Base-by-base conservation (phyloP, 176 grass and related monocot species). In the Hyparrhenia diplandra region DNA sequence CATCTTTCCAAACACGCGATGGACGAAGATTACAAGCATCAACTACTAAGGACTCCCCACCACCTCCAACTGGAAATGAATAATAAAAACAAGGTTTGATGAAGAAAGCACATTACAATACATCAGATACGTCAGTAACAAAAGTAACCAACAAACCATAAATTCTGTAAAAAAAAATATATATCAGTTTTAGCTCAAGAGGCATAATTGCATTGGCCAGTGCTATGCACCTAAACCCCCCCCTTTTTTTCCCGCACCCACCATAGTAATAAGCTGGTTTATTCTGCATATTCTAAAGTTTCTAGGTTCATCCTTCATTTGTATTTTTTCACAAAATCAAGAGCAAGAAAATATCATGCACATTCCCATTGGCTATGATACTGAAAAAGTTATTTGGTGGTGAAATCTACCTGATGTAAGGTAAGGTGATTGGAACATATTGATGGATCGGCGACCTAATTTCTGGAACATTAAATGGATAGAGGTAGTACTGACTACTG, bases 1-100 rank as follows among this genome's bases (percentile, higher is more conserved):
- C 89, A 90, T 96, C 93, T 34, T 99, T 84, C 97, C 97, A 99
- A 82, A 94, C 64, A 83, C 93, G 89, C 63, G 93, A 88, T 66
- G 89, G 89, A 36, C 97, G 90, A 78, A 99, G 89, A 78, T 64
- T 87, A 89, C 89, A 93, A 77, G 80, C 82, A 83, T 93, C 85
- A 80, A 96, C 73, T 32, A 78, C 35, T 75, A 88, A 80, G 20
- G 91, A 90, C 74, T 91, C 88, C 25, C 80, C 82, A 52, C 87
- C 84, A 43, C 78, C 79, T 60, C 45, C 83, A 76, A 79, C 90
- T 93, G 58, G 52, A 89, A 77, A 76, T 72, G 55, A 54, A 80
- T 20, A 25, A 71, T 77, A 52, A 82, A 67, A 16, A 79, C 60
- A 72, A 69, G 13, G 70, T 17, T 86, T 4, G 23, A 39, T 32